Evolutionary conservation across 192 early-diverging fungal genomes (phyloP).

Genomic region (Backusella australiensis): DNA sequence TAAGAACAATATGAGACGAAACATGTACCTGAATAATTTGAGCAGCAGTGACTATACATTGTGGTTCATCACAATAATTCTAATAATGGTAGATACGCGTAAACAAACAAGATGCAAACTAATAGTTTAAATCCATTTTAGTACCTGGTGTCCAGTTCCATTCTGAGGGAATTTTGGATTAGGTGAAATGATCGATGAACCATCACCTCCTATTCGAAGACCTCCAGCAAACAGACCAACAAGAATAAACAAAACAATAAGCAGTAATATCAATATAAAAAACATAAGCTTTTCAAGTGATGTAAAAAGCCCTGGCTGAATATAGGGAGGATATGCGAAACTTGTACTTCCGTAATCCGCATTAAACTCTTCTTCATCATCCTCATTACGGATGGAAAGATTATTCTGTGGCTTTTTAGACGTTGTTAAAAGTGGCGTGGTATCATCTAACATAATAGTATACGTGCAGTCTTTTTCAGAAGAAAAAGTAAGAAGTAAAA

Average conservation of each 20-base stretch:
- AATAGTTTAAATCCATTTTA: not conserved
- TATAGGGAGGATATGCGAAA: constrained; percentile 24
- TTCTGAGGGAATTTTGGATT: constrained; percentile 6
- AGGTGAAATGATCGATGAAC: constrained; percentile 11
- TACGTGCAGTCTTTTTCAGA: not conserved
- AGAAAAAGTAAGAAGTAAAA: not conserved
- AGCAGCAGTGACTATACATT: constrained; percentile 61
- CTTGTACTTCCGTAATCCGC: constrained; percentile 23
- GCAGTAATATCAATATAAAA: constrained; percentile 19
- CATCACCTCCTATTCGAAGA: constrained; percentile 8
- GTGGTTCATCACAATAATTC: constrained; percentile 44
- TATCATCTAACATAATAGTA: not conserved
- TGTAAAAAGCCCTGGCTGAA: constrained; percentile 34
- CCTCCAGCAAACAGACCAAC: constrained; percentile 30
- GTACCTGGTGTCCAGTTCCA: constrained; percentile 11
- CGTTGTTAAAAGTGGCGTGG: not conserved
- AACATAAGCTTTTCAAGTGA: constrained; percentile 37
- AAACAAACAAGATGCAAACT: not conserved
- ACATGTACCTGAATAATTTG: constrained; percentile 41
- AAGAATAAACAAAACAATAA: constrained; percentile 30
- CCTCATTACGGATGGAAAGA: not conserved
- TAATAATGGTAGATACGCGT: not conserved
- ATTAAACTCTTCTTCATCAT: constrained; percentile 1
- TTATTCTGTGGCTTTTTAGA: not conserved
- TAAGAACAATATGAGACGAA: not conserved